These are phyloP conservation scores for Seminavis robusta DNA, from an alignment of 108 stramenopile species.

Conservation along the genomic window DNA sequence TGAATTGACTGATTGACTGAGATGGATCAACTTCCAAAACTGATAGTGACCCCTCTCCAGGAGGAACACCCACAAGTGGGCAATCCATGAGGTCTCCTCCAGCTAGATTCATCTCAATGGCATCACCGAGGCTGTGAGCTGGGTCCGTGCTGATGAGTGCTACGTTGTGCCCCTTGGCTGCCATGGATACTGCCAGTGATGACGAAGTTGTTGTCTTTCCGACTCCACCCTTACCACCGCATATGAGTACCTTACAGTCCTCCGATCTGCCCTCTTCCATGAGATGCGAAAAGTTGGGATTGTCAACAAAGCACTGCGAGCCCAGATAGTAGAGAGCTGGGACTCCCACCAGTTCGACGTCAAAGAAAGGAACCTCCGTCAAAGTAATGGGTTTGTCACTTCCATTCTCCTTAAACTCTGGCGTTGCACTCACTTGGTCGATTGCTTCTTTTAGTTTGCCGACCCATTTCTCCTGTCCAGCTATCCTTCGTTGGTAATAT, in stretches of 20 bases:
- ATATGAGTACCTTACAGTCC: slow-evolving; percentile 71
- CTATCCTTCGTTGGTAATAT: slow-evolving; percentile 71
- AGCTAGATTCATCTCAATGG: slow-evolving; percentile 68
- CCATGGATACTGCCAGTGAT: slow-evolving; percentile 84
- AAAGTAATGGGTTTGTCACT: slow-evolving; percentile 46
- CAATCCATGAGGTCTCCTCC: slow-evolving; percentile 67
- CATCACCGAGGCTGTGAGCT: slow-evolving; percentile 96
- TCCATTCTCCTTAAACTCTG: slow-evolving; percentile 60
- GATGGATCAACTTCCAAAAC: slow-evolving; percentile 84
- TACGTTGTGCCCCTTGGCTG: slow-evolving; percentile 80
- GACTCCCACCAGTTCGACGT: slow-evolving; percentile 80
- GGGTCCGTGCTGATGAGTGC: slow-evolving; percentile 94
- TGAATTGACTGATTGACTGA: slow-evolving; percentile 67
- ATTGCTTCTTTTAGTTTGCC: slow-evolving; percentile 54
- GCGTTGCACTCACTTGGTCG: slow-evolving; percentile 57
- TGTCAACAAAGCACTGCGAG: slow-evolving; percentile 39
- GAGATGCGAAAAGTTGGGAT: slow-evolving; percentile 51
- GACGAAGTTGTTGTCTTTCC: slow-evolving; percentile 89
- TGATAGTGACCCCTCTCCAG: slow-evolving; percentile 71
- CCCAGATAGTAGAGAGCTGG: slow-evolving; percentile 79
- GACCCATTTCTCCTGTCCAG: slow-evolving; percentile 75
- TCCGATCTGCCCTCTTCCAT: slow-evolving; percentile 37
- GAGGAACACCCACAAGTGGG: slow-evolving; percentile 70
- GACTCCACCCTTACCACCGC: slow-evolving; percentile 90
- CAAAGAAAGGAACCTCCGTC: slow-evolving; percentile 76